phyloP scores from a whole-genome alignment of 352 stramenopile species.

The Globisporangium solare region DNA sequence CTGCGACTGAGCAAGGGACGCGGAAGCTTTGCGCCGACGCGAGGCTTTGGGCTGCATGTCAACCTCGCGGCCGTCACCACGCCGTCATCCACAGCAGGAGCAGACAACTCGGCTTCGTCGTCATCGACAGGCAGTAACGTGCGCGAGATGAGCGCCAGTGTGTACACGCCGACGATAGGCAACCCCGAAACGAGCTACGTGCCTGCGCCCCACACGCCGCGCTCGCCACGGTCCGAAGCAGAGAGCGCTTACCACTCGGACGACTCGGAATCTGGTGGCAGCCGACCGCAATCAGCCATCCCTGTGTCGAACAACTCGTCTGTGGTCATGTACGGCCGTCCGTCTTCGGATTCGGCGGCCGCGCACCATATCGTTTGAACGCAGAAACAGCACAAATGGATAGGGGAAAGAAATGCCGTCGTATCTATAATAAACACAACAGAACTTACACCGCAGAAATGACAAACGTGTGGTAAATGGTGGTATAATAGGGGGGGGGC shows the following conservation, averaged over 20 bases:
- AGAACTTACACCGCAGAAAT: no score
- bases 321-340: conserved; percentile 64
- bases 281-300: conserved; percentile 34
- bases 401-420: no score
- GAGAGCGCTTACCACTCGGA: conserved; percentile 65
- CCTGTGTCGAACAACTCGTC: conserved; percentile 38
- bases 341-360: conserved; percentile 11
- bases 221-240: conserved; percentile 50
- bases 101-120: no score
- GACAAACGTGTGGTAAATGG: no score
- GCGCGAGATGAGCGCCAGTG: neutral
- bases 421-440: no score
- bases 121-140: no score
- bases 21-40: conserved; percentile 19
- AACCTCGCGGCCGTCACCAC: conserved; percentile 25
- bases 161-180: conserved; percentile 31
- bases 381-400: no score
- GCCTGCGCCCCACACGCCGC: conserved; percentile 39
- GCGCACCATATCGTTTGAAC: conserved; percentile 37
- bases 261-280: conserved; percentile 28
- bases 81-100: neutral
- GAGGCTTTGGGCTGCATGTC: conserved; percentile 64
- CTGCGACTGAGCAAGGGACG: conserved; percentile 21
- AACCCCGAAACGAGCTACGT: conserved; percentile 44
- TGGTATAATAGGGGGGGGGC: no score